Base-by-base conservation (phyloP, 2,329 filamentous ascomycete genomes). In the Ramularia collo-cygni region DNA sequence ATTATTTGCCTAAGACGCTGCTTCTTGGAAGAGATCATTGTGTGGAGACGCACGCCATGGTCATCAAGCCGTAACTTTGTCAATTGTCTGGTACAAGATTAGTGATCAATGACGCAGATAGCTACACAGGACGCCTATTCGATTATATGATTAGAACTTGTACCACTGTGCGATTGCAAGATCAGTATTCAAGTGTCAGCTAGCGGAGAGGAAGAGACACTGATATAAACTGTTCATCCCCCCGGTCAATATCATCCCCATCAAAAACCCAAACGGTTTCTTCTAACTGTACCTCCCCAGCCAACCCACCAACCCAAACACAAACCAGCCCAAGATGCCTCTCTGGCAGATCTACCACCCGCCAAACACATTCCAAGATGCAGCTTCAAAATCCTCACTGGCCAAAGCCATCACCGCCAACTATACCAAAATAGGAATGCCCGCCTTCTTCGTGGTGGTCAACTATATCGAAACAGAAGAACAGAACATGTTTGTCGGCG, bases 391-490 rank as follows among this genome's bases (percentile, higher is more conserved):
- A 38, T 21, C 50, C 6, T 50, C 57, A 10, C 43, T 69, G 2
- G 52, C 61, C 17, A 46, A 54, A 38, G 54, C 58, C 43, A 63
- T 69, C 24, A 68, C 65, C 34, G 57, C 63, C 42, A 60, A 69
- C 44, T 72, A 69, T 51, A 50, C 46, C 4, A 15, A 51, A 3
- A 45, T 53, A 27, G 44, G 54, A 4, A 59, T 70, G 2, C 67
- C 67, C 0, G 57, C 61, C n/a, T 69, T 70, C 52, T 70, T 69
- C 46, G 66, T 69, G 2, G 58, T 65, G 14, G 60, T 67, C 4
- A 53, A 66, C 37, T 70, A 68, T 56, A 52, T 64, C 38, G 46
- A 54, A 4, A 34, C 64, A 14, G 29, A 51, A 0, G 41, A 50
- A 0, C 39, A 38, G 2, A 52, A 54, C 4, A 50, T 56, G 36